Base-by-base conservation (phyloP, 164 flowering plant genomes). In the Platanus orientalis region DNA sequence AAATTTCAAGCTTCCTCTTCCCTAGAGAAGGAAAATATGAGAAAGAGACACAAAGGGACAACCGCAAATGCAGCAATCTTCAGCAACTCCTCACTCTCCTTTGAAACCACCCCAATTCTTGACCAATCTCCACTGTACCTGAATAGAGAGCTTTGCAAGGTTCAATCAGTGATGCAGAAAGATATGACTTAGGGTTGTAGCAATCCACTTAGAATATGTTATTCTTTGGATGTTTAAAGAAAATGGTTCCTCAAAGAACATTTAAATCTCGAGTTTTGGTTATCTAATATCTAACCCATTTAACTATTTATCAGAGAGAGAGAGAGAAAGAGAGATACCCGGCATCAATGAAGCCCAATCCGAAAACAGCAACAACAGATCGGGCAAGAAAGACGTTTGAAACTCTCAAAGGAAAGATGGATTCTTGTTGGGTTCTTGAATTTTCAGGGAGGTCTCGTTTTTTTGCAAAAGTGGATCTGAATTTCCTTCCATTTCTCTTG, bases 81-180 rank as follows among this genome's bases (percentile, higher is more conserved):
- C 13, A 89, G 77, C 69, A 85, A 54, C 47, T 81, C 88, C 66
- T 90, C 97, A 58, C 54, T 80, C 65, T 79, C 91, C 61, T 69
- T 81, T 29, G 97, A 81, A 54, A 93, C 82, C 62, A 71, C 97
- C 45, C 96, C 97, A 58, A 90, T 89, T 65, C 97, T 82, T 51
- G 97, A 88, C 97, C 97, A 89, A 67, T 90, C 97, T 53, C 94
- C 96, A 71, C 97, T 87, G 61, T 90, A 89, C 73, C 97, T 93
- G 78, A 34, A 70, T 16, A 66, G 57, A 44, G 28, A 20, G 27
- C 23, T 5, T 24, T 2, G 25, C 40, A 58, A 45, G 11, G 19
- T 28, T 48, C 28, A 23, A 21, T 21, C 28, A 47, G 5, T 50
- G 21, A 58, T 44, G 29, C 27, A 53, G 7, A 17, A 62, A 47